A percentile compares a stretch with the other conserved stretches of the same genome.
Evolutionary conservation across 1,284 basidiomycete genomes (phyloP).

Genomic region (Veloporphyrellus conicus): DNA sequence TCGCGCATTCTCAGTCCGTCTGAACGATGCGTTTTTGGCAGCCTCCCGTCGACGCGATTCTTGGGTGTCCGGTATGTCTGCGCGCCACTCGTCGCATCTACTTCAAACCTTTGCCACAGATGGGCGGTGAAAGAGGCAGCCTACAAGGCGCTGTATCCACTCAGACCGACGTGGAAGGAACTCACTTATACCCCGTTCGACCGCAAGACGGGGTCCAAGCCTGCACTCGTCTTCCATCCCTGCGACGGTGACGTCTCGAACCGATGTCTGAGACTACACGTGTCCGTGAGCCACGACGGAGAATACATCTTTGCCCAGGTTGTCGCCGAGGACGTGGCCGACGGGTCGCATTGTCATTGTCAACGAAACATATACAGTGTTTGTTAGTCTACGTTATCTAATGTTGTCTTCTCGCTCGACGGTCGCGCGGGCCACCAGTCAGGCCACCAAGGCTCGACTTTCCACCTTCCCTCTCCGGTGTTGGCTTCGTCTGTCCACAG

Average conservation of each 20-base stretch:
- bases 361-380: conserved; percentile 4
- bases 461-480: conserved; percentile 38
- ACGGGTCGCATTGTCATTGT: not conserved
- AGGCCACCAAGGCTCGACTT: conserved; percentile 58
- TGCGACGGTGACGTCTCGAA: not conserved
- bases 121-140: conserved; percentile 88
- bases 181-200: conserved; percentile 49
- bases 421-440: conserved; percentile 60
- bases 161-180: conserved; percentile 74
- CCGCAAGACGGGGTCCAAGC: conserved; percentile 42
- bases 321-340: conserved; percentile 46
- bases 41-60: conserved; percentile 42
- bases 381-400: conserved; percentile 23
- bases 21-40: conserved; percentile 47
- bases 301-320: conserved; percentile 78
- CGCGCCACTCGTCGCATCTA: not conserved
- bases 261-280: conserved; percentile 42
- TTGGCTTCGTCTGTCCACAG: conserved; percentile 15
- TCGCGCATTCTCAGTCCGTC: conserved; percentile 59
- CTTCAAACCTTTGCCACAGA: conserved; percentile 36
- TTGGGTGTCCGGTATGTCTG: conserved; percentile 59
- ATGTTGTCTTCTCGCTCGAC: conserved; percentile 7
- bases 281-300: conserved; percentile 81
- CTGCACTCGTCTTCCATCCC: conserved; percentile 46
- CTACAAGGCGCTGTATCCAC: conserved; percentile 81